phyloP scores from a whole-genome alignment of 139 green algal genomes.

The Chlamydomonas sphaeroides region DNA sequence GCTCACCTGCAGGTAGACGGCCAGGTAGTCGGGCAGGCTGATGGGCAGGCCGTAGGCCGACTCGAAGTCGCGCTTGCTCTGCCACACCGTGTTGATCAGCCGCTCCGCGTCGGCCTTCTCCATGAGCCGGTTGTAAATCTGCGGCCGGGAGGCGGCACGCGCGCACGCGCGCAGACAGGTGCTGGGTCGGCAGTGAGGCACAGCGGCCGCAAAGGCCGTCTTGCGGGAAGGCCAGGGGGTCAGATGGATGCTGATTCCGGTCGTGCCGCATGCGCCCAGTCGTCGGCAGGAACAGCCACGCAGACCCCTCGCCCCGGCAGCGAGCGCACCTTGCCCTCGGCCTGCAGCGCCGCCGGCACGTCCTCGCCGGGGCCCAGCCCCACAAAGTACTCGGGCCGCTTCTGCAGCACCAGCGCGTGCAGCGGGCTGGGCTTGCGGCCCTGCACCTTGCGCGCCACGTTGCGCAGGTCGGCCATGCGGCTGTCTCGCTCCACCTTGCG shows the following conservation, averaged over 20 bases:
- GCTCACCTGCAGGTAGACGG: slow-evolving; percentile 6
- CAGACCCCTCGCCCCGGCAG: background rate
- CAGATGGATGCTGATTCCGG: no score
- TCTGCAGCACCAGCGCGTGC: slow-evolving; percentile 32
- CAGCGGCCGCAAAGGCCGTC: no score
- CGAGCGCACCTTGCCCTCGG: slow-evolving; percentile 34
- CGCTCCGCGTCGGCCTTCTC: slow-evolving; percentile 48
- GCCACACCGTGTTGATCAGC: slow-evolving; percentile 40
- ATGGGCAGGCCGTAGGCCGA: background rate
- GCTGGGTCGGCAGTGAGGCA: no score
- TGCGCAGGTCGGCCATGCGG: slow-evolving; percentile 20
- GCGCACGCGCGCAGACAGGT: no score
- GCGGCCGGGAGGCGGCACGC: background rate
- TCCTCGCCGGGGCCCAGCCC: slow-evolving; percentile 33
- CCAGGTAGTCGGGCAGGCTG: slow-evolving; percentile 37
- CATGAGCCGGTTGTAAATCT: slow-evolving; percentile 26
- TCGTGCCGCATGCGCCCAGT: no score
- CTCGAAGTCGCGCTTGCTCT: slow-evolving; percentile 45
- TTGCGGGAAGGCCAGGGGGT: background rate
- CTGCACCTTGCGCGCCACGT: slow-evolving; percentile 28
- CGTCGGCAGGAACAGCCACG: no score
- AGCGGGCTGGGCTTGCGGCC: slow-evolving; percentile 16
- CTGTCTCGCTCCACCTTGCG: slow-evolving; percentile 38
- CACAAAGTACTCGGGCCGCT: slow-evolving; percentile 37
- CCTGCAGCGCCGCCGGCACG: slow-evolving; percentile 23